phyloP scores from a whole-genome alignment of 2,329 filamentous ascomycete genomes.

The Penicillium aurantiogriseum region DNA sequence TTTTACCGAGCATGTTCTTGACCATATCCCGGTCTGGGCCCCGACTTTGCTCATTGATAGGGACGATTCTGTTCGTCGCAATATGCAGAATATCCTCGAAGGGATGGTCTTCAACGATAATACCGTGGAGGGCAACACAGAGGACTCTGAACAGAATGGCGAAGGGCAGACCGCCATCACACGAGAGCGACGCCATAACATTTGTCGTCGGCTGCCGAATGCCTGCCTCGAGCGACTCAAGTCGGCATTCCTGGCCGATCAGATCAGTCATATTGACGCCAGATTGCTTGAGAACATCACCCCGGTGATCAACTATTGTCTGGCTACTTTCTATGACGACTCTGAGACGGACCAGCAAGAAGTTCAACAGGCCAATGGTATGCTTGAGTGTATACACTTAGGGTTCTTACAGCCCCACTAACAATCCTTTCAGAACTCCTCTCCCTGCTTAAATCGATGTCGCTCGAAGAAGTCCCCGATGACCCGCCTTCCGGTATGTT shows the following conservation, averaged over 20 bases:
- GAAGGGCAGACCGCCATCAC: conserved; percentile 12
- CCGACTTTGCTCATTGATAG: conserved; percentile 54
- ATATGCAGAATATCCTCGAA: conserved; percentile 46
- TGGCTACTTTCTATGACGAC: conserved; percentile 39
- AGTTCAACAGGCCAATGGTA: conserved; percentile 38
- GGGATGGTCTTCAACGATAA: conserved; percentile 44
- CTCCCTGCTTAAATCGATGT: conserved; percentile 35
- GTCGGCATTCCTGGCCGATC: conserved; percentile 30
- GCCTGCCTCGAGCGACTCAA: conserved; percentile 36
- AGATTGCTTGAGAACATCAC: conserved; percentile 39
- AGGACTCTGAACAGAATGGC: conserved; percentile 20
- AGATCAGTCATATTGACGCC: conserved; percentile 33
- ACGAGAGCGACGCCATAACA: conserved; percentile 22
- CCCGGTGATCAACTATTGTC: conserved; percentile 39
- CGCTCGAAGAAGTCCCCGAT: conserved; percentile 38
- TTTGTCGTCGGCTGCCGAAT: conserved; percentile 35
- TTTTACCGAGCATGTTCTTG: conserved; percentile 39
- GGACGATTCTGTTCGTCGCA: conserved; percentile 46
- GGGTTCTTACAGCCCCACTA: neutral
- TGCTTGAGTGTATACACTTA: conserved; percentile 5
- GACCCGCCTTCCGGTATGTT: conserved; percentile 42
- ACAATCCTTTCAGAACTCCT: conserved; percentile 27
- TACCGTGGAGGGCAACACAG: conserved; percentile 20
- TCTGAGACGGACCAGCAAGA: conserved; percentile 37
- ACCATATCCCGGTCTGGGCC: conserved; percentile 50